Base-by-base conservation (phyloP, 2,329 filamentous ascomycete genomes). In the Dactylellina cionopaga region DNA sequence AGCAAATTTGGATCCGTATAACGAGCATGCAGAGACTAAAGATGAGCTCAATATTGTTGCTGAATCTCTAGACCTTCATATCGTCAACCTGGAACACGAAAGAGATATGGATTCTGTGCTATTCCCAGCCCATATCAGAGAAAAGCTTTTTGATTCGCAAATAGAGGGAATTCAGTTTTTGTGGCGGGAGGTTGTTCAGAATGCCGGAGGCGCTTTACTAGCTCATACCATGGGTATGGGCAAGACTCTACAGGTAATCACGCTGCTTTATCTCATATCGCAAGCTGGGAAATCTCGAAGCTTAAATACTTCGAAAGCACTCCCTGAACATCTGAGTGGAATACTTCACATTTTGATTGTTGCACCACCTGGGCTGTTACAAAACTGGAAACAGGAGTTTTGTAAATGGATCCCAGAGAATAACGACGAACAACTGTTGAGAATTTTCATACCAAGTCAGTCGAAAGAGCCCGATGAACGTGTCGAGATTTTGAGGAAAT, bases 111-210 rank as follows among this genome's bases (percentile, higher is more conserved):
- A 24, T 11, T 6, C 29, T 13, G 44, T 68, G 2, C 22, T 9
- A 1, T 52, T 68, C 27, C 63, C 63, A 15, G 3, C 5, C 1
- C 43, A 68, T 29, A 44, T 51, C 7, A 25, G 0, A 10, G 6
- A 27, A 11, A 58, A 51, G n/a, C 43, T 68, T 9, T 59, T 68
- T 22, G 63, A 25, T 9, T 68, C 52, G 35, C 93, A 97, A 78
- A 83, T 96, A 46, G 84, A 87, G 0, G 93, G 93, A 1, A 87
- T 96, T 17, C 88, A 89, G 9, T 96, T 96, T 80, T 86, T 97
- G 83, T 97, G 92, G 92, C 88, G 92, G 75, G 90, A 95, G 75
- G 82, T 96, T 43, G 86, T 94, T 9, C 43, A 52, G 29, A 68
- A 76, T 35, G 55, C 65, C 15, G 74, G 63, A 27, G 76, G 76